Evolutionary conservation across 164 flowering plant species (phyloP), one percentile per base, ranked within the genome.

Genomic region (Nymphaea colorata): DNA sequence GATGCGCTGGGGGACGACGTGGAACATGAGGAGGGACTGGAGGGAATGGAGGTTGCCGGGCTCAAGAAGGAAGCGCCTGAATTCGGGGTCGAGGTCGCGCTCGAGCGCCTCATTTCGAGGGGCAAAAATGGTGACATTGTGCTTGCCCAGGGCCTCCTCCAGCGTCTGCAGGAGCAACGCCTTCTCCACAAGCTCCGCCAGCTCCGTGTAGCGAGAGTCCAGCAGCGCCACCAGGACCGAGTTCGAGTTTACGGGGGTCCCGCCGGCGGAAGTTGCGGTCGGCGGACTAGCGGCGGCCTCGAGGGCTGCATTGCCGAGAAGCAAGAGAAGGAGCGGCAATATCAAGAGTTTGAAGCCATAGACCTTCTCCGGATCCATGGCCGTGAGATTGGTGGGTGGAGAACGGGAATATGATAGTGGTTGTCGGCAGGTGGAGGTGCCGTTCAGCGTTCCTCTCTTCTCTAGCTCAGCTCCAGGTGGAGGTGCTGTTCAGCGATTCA

Each of bases 131-230:
- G 94, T 88, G 70, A 88, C 72, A 61, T 86, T 88, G 80, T 82
- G 80, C 16, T 70, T 62, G 14, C 84, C 85, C 18, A 88, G 88
- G 2, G 87, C 82, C 0, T 80, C 77, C 44, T 88, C 94, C 0
- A 88, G 79, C 51, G 84, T 81, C 45, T 80, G 89, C 4, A 88
- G 69, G 2, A 88, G 81, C 2, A 88, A 80, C 36, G 88, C 91
- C 67, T 86, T 88, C 72, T 86, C 95, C 16, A 88, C 84, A 6
- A 88, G 84, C 72, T 88, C 95, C 4, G 95, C 79, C 4, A 88
- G 78, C 68, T 87, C 91, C 1, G 95, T 86, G 80, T 86, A 88
- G 67, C 84, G 95, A 41, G 95, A 88, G 80, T 88, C 95, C 42
- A 88, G 88, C 4, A 88, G 84, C 17, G 94, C 90, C 0, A 88